These are phyloP conservation scores for Exsudoporus floridanus DNA, from an alignment of 1,284 basidiomycete species.

Conservation along the genomic window DNA sequence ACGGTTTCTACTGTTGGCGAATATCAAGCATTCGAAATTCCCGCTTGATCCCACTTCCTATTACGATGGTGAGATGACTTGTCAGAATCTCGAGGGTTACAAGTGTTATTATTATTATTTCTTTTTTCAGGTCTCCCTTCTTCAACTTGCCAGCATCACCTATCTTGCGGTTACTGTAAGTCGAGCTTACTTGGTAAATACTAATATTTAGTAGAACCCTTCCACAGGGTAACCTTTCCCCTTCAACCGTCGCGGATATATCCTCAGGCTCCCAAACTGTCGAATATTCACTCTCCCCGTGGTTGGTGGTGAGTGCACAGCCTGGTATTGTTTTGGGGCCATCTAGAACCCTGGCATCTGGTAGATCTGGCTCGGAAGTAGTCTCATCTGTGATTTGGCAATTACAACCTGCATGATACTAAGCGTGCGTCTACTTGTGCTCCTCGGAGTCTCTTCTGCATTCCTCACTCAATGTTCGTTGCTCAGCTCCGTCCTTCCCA, in stretches of 20 bases:
- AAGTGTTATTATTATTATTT: background rate
- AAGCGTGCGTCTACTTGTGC: background rate
- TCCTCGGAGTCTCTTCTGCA: background rate
- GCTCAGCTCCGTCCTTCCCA: slow-evolving; percentile 18
- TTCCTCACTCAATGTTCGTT: background rate
- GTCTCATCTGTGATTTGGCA: slow-evolving; percentile 16
- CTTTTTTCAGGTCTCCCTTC: slow-evolving; percentile 11
- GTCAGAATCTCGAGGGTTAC: background rate
- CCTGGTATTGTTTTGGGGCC: background rate
- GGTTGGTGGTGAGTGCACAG: background rate
- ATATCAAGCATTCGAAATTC: slow-evolving; percentile 13
- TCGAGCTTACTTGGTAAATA: background rate
- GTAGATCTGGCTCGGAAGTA: slow-evolving; percentile 28
- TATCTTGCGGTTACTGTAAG: slow-evolving; percentile 1
- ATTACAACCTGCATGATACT: slow-evolving; percentile 23
- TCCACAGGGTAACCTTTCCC: background rate
- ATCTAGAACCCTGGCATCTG: background rate
- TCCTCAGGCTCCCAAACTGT: no score
- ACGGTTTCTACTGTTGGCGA: slow-evolving; percentile 17
- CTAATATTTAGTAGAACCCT: background rate
- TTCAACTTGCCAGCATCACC: slow-evolving; percentile 18
- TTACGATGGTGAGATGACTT: slow-evolving; percentile 19
- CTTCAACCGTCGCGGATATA: background rate
- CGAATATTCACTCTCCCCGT: no score
- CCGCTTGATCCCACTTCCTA: slow-evolving; percentile 3